phyloP scores from a whole-genome alignment of 1,139 yeast species.

The Pichia sp. region DNA sequence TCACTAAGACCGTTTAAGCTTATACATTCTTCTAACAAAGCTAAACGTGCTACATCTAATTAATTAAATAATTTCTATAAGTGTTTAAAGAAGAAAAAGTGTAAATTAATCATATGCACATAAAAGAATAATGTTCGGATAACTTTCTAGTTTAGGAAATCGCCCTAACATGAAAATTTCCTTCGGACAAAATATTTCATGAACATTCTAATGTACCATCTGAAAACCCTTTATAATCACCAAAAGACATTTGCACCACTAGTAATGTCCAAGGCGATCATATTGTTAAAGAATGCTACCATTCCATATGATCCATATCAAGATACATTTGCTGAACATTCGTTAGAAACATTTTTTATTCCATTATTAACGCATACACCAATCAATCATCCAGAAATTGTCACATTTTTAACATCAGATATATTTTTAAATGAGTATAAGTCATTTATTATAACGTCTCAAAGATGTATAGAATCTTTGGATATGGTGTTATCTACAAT shows the following conservation, averaged over 20 bases:
- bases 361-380: slow-evolving; percentile 66
- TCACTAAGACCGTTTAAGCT: slow-evolving; percentile 10
- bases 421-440: slow-evolving; percentile 38
- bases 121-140: background rate
- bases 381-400: slow-evolving; percentile 40
- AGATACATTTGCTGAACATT: slow-evolving; percentile 31
- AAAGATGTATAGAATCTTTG: slow-evolving; percentile 82
- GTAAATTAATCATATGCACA: background rate
- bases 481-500: slow-evolving; percentile 36
- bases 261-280: slow-evolving; percentile 19
- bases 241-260: background rate
- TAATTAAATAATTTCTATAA: background rate
- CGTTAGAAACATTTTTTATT: slow-evolving; percentile 45
- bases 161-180: background rate
- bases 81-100: background rate
- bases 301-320: slow-evolving; percentile 62
- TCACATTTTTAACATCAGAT: slow-evolving; percentile 35
- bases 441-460: slow-evolving; percentile 78
- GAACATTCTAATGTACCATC: no score
- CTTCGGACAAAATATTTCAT: background rate
- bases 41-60: background rate
- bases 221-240: background rate
- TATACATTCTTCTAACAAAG: background rate
- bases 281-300: slow-evolving; percentile 63
- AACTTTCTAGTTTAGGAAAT: background rate